Evolutionary conservation across 176 grass and related monocot species (phyloP).

Genomic region (Lolium multiflorum): DNA sequence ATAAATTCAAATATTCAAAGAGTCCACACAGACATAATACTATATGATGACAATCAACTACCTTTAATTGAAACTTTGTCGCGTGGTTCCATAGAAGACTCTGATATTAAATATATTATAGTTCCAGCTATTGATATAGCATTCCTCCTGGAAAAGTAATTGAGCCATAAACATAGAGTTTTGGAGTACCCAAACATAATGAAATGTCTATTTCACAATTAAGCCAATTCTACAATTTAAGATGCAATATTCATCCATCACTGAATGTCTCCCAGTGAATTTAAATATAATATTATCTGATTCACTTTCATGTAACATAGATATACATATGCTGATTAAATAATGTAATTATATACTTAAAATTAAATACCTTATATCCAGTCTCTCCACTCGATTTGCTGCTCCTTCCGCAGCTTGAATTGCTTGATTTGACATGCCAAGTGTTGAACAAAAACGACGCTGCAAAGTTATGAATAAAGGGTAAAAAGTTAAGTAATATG

Average conservation of each 20-base stretch:
- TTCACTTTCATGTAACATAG: neutral
- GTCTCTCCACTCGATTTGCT: constrained; percentile 23
- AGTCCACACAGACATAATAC: neutral
- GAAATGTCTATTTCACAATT: neutral
- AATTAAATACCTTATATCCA: constrained; percentile 21
- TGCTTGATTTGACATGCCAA: constrained; percentile 25
- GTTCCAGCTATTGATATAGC: constrained; percentile 14
- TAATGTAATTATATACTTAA: neutral
- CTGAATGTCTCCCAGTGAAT: neutral
- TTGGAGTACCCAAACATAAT: neutral
- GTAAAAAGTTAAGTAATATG: neutral
- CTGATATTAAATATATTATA: constrained; percentile 37
- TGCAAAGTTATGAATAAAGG: neutral
- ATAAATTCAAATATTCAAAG: neutral
- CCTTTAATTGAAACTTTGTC: constrained; percentile 20
- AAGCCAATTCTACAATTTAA: neutral
- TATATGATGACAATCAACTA: constrained; percentile 5
- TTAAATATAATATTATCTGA: neutral
- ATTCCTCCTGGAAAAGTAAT: neutral
- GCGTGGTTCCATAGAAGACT: neutral
- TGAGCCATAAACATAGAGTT: neutral
- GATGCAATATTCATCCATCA: neutral
- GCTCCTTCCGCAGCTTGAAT: constrained; percentile 28
- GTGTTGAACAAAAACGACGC: constrained; percentile 29
- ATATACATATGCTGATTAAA: neutral